phyloP scores from a whole-genome alignment of 1,139 yeast species.

The Zygosaccharomyces pseudobailii region DNA sequence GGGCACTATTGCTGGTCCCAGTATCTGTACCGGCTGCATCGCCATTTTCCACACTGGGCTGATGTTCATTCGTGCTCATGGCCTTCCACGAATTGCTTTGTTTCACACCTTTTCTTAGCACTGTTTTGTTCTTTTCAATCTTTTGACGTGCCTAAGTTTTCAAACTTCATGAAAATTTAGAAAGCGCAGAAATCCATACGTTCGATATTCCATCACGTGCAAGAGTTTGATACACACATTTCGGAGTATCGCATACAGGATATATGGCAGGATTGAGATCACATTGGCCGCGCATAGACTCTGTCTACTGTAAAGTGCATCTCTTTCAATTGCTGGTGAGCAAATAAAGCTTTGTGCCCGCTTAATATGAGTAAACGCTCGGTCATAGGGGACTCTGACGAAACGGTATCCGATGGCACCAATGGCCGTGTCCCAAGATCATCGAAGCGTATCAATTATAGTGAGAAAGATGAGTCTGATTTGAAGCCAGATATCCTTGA shows the following conservation, averaged over 20 bases:
- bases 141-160: neutral
- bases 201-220: neutral
- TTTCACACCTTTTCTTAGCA: neutral
- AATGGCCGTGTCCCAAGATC: neutral
- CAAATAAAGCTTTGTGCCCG: neutral
- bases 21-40: constrained; percentile 10
- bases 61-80: constrained; percentile 5
- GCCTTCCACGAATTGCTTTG: neutral
- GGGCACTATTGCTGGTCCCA: constrained; percentile 11
- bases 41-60: constrained; percentile 3
- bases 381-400: neutral
- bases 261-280: neutral
- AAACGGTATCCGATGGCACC: neutral
- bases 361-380: neutral
- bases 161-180: neutral
- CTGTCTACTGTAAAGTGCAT: no score
- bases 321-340: no score
- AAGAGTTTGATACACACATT: neutral
- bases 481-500: constrained; percentile 17
- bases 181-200: neutral
- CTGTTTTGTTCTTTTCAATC: neutral
- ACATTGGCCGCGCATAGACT: neutral
- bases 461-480: constrained; percentile 28
- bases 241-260: neutral
- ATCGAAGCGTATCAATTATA: constrained; percentile 15